phyloP scores from a whole-genome alignment of 352 stramenopile species.

The Plasmopara viticola region DNA sequence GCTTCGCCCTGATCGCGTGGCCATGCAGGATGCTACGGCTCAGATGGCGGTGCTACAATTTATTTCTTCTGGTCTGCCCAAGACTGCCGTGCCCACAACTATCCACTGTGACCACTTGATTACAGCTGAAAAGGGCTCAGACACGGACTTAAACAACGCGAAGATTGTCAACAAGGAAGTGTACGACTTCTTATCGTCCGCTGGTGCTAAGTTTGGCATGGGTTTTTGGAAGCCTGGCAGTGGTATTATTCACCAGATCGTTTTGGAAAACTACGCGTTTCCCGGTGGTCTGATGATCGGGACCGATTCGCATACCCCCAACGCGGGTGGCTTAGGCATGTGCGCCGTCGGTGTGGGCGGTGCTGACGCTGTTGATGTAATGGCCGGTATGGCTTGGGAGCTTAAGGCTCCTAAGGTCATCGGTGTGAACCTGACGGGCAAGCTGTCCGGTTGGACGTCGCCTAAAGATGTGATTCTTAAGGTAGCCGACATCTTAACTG shows the following conservation, averaged over 20 bases:
- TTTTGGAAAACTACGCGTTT: slow-evolving; percentile 94
- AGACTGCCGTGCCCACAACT: slow-evolving; percentile 89
- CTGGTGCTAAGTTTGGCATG: slow-evolving; percentile 91
- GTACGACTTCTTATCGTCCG: slow-evolving; percentile 90
- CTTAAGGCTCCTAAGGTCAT: slow-evolving; percentile 94
- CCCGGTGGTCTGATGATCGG: slow-evolving; percentile 92
- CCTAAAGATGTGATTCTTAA: slow-evolving; percentile 94
- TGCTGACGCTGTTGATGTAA: slow-evolving; percentile 90
- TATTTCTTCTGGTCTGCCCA: slow-evolving; percentile 90
- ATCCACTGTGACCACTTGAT: slow-evolving; percentile 96
- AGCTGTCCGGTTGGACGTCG: slow-evolving; percentile 90
- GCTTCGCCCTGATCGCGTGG: slow-evolving; percentile 88
- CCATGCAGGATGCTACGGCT: slow-evolving; percentile 92
- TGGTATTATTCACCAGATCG: slow-evolving; percentile 93
- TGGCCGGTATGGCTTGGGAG: slow-evolving; percentile 92
- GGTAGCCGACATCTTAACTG: slow-evolving; percentile 90
- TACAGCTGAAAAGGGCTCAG: slow-evolving; percentile 88
- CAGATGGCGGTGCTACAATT: slow-evolving; percentile 95
- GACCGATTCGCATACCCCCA: slow-evolving; percentile 92
- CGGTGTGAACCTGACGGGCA: slow-evolving; percentile 90
- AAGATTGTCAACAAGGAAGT: slow-evolving; percentile 90
- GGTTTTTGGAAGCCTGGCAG: slow-evolving; percentile 92
- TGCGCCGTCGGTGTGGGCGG: slow-evolving; percentile 90
- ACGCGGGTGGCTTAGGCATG: slow-evolving; percentile 91
- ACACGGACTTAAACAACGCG: slow-evolving; percentile 80